Conservation (phyloP, 2,329 filamentous ascomycete species). For the Trichophyton schoenleinii region DNA sequence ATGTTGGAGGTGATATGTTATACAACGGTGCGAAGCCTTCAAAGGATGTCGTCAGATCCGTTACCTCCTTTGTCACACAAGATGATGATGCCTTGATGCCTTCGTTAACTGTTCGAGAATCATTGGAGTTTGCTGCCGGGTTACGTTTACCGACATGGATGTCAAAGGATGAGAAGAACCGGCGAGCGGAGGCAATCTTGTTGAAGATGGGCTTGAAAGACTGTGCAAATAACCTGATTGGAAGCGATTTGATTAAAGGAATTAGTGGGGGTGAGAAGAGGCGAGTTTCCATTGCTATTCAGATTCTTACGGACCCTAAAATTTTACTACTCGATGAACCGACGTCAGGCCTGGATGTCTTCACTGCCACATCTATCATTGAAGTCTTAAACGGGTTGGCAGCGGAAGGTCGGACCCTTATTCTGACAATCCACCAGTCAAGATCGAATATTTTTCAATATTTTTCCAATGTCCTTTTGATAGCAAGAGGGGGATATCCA, state of each 20-base stretch:
- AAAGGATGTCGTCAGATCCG: conserved; percentile 54
- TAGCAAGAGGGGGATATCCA: conserved; percentile 56
- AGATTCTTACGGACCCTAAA: conserved; percentile 62
- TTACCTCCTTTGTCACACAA: conserved; percentile 66
- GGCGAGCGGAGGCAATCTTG: conserved; percentile 57
- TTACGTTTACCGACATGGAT: conserved; percentile 59
- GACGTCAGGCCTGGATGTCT: conserved; percentile 63
- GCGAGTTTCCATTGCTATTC: conserved; percentile 63
- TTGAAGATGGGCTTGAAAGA: conserved; percentile 67
- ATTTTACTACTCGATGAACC: conserved; percentile 65
- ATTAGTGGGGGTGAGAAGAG: conserved; percentile 71
- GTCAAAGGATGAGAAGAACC: conserved; percentile 53
- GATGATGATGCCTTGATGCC: conserved; percentile 64
- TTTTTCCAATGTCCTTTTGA: conserved; percentile 58
- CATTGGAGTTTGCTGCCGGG: conserved; percentile 56
- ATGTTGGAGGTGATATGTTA: conserved; percentile 47
- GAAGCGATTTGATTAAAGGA: conserved; percentile 59
- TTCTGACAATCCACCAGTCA: conserved; percentile 68
- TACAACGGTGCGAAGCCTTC: conserved; percentile 61
- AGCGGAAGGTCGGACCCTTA: conserved; percentile 58
- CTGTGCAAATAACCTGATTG: conserved; percentile 62
- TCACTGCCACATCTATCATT: conserved; percentile 64
- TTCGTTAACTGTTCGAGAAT: conserved; percentile 64
- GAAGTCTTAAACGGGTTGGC: conserved; percentile 59
- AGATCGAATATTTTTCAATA: conserved; percentile 59